Conservation (phyloP, 352 stramenopile species). For the Globisporangium canariense region DNA sequence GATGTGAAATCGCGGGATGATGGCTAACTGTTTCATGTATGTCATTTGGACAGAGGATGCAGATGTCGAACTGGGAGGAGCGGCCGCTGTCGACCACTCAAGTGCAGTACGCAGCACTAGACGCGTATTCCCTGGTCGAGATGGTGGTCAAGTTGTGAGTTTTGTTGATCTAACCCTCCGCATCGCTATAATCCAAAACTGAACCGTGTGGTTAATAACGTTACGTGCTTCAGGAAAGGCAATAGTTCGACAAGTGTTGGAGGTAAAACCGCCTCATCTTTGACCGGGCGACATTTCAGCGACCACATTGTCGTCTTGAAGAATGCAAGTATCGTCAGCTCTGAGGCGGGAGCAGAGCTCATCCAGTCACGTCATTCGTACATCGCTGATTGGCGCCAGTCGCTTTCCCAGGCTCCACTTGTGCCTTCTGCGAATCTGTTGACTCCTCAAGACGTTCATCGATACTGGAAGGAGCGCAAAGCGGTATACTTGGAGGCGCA, state of each 20-base stretch:
- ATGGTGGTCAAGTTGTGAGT: conserved; percentile 52
- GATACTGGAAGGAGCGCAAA: conserved; percentile 33
- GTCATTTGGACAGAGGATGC: conserved; percentile 33
- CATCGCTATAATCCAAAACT: conserved; percentile 1
- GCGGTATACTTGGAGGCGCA: conserved; percentile 13
- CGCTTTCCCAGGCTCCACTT: background rate
- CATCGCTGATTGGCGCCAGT: conserved; percentile 25
- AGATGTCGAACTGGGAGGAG: conserved; percentile 67
- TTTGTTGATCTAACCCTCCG: background rate
- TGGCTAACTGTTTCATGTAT: background rate
- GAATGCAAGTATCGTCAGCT: conserved; percentile 25
- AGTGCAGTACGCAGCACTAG: conserved; percentile 56
- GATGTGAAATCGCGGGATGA: no score
- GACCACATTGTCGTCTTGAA: conserved; percentile 24
- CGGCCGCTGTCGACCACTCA: conserved; percentile 50
- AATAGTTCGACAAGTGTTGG: background rate
- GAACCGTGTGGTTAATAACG: background rate
- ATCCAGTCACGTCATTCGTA: conserved; percentile 33
- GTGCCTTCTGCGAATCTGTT: conserved; percentile 20
- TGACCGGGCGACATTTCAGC: conserved; percentile 25
- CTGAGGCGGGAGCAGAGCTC: conserved; percentile 18
- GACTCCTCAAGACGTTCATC: conserved; percentile 26
- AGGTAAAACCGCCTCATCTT: background rate
- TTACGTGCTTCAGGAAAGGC: background rate
- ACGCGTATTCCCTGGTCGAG: conserved; percentile 57